phyloP scores from a whole-genome alignment of 2,329 filamentous ascomycete species.

The Epichloe festucae region DNA sequence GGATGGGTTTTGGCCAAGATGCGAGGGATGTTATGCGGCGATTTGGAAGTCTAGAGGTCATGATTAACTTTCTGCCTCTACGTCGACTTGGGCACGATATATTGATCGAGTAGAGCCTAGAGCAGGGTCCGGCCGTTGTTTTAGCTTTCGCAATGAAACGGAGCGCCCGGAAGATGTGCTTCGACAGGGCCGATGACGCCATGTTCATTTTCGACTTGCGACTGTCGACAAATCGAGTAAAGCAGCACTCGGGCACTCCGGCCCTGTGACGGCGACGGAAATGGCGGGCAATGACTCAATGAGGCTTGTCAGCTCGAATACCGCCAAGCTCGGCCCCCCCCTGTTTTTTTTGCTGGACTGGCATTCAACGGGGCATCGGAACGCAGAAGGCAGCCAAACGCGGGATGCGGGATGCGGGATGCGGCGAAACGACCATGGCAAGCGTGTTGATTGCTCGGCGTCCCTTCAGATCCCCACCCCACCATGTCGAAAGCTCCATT shows the following conservation, averaged over 20 bases:
- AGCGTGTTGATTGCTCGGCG: neutral
- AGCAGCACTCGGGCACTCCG: no score
- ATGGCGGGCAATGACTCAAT: neutral
- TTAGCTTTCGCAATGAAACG: neutral
- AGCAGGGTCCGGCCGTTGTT: no score
- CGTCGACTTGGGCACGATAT: slow-evolving; percentile 20
- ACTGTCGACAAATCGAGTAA: no score
- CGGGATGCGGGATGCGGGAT: neutral
- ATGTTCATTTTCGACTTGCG: no score
- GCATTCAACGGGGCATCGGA: neutral
- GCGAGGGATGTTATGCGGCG: slow-evolving; percentile 18
- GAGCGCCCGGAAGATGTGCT: neutral
- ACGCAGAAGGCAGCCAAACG: neutral
- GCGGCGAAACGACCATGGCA: neutral
- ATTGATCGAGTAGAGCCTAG: slow-evolving; percentile 16
- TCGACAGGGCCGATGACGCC: neutral
- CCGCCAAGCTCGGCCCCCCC: neutral
- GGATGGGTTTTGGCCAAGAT: slow-evolving; percentile 22
- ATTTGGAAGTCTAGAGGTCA: slow-evolving; percentile 18
- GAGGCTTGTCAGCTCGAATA: neutral
- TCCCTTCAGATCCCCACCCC: neutral
- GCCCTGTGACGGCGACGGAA: no score
- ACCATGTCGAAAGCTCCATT: neutral
- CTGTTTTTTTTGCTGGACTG: neutral
- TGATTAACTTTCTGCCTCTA: slow-evolving; percentile 20